phyloP scores from a whole-genome alignment of 228 moss, liverwort and hornwort genomes.

The Sphagnum magellanicum region DNA sequence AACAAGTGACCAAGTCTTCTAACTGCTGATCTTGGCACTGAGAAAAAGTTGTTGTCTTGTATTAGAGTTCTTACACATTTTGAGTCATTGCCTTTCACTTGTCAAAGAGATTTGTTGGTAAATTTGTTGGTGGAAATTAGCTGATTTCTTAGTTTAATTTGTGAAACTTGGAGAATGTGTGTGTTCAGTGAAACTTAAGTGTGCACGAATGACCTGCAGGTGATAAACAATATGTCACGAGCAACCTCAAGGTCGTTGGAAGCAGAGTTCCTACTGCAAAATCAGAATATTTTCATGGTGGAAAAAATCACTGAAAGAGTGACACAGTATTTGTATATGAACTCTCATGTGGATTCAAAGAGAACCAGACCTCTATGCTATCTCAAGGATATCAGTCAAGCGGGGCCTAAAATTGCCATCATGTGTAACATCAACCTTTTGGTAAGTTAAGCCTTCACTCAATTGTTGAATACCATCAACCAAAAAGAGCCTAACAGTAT shows the following conservation, averaged over 20 bases:
- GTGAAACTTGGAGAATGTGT: neutral
- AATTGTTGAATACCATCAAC: neutral
- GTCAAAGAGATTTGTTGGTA: neutral
- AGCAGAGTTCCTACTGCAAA: constrained; percentile 59
- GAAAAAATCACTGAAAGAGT: constrained; percentile 39
- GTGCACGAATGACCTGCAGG: constrained; percentile 21
- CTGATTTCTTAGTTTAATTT: neutral
- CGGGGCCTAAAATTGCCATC: constrained; percentile 31
- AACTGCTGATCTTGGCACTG: neutral
- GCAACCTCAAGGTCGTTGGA: constrained; percentile 59
- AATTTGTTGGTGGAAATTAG: neutral
- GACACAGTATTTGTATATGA: constrained; percentile 21
- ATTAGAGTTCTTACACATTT: neutral
- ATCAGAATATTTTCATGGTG: constrained; percentile 62
- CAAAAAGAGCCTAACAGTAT: neutral
- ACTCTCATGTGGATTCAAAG: constrained; percentile 34
- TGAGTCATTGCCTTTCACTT: neutral
- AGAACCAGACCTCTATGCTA: constrained; percentile 55
- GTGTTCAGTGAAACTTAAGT: neutral
- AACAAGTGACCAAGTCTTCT: neutral
- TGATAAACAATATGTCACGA: constrained; percentile 77
- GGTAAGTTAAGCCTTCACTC: constrained; percentile 6
- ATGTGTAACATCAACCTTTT: constrained; percentile 48
- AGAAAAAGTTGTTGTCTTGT: neutral
- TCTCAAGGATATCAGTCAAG: constrained; percentile 38